Evolutionary conservation across 2,329 filamentous ascomycete genomes (phyloP).

Genomic region (Coniochaeta sp.): DNA sequence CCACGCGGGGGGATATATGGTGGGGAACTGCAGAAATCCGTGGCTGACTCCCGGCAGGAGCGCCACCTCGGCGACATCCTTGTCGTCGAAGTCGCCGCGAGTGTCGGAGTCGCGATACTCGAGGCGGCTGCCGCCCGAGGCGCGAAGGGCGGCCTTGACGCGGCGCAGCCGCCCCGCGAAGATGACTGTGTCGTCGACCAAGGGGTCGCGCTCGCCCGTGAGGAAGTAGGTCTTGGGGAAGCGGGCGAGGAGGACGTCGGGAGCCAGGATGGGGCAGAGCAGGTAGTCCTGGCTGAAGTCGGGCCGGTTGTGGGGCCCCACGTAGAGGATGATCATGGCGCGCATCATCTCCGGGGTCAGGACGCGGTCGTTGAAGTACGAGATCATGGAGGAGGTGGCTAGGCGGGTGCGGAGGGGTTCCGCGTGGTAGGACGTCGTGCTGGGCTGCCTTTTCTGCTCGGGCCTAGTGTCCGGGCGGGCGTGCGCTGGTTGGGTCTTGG

Average conservation of each 20-base stretch:
- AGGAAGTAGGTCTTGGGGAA: slow-evolving; percentile 94
- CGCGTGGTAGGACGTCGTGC: slow-evolving; percentile 39
- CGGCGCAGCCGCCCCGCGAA: slow-evolving; percentile 85
- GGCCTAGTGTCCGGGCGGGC: neutral
- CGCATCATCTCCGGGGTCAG: slow-evolving; percentile 98
- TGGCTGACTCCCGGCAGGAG: slow-evolving; percentile 86
- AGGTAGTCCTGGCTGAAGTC: slow-evolving; percentile 90
- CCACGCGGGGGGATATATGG: slow-evolving; percentile 85
- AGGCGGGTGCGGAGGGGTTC: slow-evolving; percentile 72
- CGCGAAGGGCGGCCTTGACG: slow-evolving; percentile 55
- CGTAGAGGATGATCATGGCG: slow-evolving; percentile 96
- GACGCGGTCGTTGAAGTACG: slow-evolving; percentile 94
- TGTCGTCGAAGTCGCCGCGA: slow-evolving; percentile 55
- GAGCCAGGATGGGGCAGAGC: slow-evolving; percentile 82
- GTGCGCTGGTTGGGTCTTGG: slow-evolving; percentile 8
- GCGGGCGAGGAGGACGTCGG: slow-evolving; percentile 71
- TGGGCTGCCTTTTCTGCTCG: slow-evolving; percentile 6
- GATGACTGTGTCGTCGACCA: slow-evolving; percentile 95
- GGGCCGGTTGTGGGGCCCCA: slow-evolving; percentile 86
- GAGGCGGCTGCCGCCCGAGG: slow-evolving; percentile 45
- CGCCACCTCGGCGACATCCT: slow-evolving; percentile 71
- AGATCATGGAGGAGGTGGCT: slow-evolving; percentile 94
- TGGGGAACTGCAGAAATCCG: slow-evolving; percentile 87
- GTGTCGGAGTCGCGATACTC: slow-evolving; percentile 37
- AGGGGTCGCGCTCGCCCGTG: slow-evolving; percentile 87